These are phyloP conservation scores for Fusarium compactum DNA, from an alignment of 2,329 filamentous ascomycete species.

Conservation along the genomic window DNA sequence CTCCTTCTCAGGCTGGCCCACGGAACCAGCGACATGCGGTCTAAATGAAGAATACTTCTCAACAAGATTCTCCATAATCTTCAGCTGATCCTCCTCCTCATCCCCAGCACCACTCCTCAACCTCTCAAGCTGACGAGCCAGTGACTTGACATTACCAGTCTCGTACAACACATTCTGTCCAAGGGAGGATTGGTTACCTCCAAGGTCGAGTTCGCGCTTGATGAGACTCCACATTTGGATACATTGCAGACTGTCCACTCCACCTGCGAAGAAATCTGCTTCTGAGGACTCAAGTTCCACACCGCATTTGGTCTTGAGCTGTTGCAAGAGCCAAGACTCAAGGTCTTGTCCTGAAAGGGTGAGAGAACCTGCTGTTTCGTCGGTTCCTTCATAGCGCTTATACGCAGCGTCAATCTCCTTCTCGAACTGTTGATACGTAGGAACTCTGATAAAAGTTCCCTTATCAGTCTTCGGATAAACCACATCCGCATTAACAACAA, in stretches of 20 bases:
- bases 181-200: conserved; percentile 55
- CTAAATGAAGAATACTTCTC: conserved; percentile 55
- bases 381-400: conserved; percentile 32
- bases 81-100: conserved; percentile 43
- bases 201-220: conserved; percentile 62
- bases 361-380: conserved; percentile 8
- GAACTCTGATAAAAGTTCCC: conserved; percentile 64
- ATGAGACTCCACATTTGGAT: conserved; percentile 67
- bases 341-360: conserved; percentile 42
- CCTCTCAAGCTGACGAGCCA: conserved; percentile 40
- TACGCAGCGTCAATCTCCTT: conserved; percentile 59
- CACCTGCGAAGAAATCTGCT: conserved; percentile 68
- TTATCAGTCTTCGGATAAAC: conserved; percentile 65
- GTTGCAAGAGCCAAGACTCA: conserved; percentile 45
- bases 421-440: conserved; percentile 60
- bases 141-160: conserved; percentile 49
- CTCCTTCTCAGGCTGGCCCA: conserved; percentile 46
- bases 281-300: conserved; percentile 5
- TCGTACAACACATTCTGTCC: conserved; percentile 71
- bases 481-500: conserved; percentile 59
- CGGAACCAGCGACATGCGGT: conserved; percentile 37
- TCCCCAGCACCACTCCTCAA: conserved; percentile 35
- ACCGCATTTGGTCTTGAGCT: conserved; percentile 50
- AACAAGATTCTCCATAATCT: conserved; percentile 52
- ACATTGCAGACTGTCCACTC: conserved; percentile 70